Evolutionary conservation across 192 early-diverging fungal species (phyloP).

Genomic region (Linnemannia hyalina): DNA sequence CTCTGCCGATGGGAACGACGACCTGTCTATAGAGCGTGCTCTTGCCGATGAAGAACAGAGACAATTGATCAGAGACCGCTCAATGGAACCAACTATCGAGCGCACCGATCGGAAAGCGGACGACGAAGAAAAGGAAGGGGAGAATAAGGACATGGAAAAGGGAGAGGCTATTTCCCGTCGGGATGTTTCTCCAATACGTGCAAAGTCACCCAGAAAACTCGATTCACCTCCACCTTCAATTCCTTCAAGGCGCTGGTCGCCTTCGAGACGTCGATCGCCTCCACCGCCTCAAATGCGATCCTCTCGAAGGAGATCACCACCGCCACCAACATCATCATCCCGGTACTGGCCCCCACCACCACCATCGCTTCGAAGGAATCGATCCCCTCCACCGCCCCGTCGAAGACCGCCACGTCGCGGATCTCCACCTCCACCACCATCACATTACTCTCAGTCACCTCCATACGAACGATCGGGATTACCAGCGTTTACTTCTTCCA

Average conservation of each 20-base stretch:
- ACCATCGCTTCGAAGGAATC: not conserved
- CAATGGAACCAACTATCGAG: not conserved
- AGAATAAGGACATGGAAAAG: not conserved
- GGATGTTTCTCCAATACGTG: not conserved
- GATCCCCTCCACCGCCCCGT: not conserved
- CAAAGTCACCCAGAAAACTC: not conserved
- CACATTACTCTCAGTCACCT: not conserved
- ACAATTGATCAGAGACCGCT: not conserved
- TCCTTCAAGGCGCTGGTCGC: not conserved
- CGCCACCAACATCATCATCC: not conserved
- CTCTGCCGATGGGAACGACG: not conserved
- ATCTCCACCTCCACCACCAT: not conserved
- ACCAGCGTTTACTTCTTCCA: not conserved
- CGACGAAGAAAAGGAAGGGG: not conserved
- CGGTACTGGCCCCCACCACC: not conserved
- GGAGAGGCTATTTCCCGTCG: not conserved
- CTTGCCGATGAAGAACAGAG: not conserved
- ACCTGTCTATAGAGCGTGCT: not conserved
- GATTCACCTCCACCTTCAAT: not conserved
- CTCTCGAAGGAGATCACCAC: not conserved
- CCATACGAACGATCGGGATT: not conserved
- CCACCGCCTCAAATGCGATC: not conserved
- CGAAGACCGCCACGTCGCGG: not conserved
- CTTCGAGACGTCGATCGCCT: not conserved
- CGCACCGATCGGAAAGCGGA: not conserved